Base-by-base conservation (phyloP, 345 rosid species). In the Boechera divaricarpa region DNA sequence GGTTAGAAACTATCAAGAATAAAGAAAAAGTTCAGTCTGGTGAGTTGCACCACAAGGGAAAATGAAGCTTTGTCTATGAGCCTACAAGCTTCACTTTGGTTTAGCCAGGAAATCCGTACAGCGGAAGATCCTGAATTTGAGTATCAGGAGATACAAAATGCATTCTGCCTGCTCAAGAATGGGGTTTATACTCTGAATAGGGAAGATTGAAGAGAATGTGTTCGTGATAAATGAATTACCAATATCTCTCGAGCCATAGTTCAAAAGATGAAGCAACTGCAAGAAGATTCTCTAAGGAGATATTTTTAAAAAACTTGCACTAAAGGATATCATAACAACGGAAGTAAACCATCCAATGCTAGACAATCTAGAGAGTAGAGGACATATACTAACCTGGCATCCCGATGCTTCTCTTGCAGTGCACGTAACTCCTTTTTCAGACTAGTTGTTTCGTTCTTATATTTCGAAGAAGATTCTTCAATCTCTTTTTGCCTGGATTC, bases 321-420 rank as follows among this genome's bases (percentile, higher is more conserved):
- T 49, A 41, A 51, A 60, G 31, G 26, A 68, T 47, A 67, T 67
- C 12, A 45, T 45, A 57, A 26, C 33, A 58, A 38, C 15, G 8
- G 44, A 63, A 16, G 67, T 38, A 58, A 75, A 75, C 33, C 10
- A 44, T 61, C 60, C 59, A 32, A 28, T 31, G 35, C 48, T 73
- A 63, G 29, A 21, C 29, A 53, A 75, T 48, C 71, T 10, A 61
- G 45, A 67, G 53, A 73, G 33, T 49, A 52, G 69, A 48, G 33
- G n/a, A 73, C 82, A n/a, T n/a, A 70, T 72, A 53, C 71, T 82
- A 61, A 90, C 99, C 89, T 95, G 82, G 92, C 84, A 78, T 86
- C 87, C 45, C 81, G 84, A 80, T 93, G 93, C 71, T 77, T 88
- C 54, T 91, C 93, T 85, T 91, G 91, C 88, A 95, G 86, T 61